Base-by-base conservation (phyloP, 2,329 filamentous ascomycete genomes). In the Penicillium sp. region DNA sequence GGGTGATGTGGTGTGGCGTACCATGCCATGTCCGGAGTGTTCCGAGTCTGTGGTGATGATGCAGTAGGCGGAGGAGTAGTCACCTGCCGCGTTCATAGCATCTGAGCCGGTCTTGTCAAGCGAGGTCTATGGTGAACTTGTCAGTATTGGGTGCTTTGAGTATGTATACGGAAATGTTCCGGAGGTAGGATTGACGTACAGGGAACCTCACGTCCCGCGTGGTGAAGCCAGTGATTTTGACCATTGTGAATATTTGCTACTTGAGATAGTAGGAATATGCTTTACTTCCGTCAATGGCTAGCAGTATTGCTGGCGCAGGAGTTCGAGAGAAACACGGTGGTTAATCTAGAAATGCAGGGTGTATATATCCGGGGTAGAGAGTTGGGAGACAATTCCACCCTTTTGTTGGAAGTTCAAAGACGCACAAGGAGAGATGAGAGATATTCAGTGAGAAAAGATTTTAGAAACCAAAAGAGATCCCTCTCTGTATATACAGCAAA, bases 41-140 rank as follows among this genome's bases (percentile, higher is more conserved):
- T 68, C 58, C 0, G 88, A 87, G 71, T 95, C 88, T 0, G 92
- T 96, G 70, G 90, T 79, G 47, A 97, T 79, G 67, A 96, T 93
- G 74, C 91, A 96, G 80, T 96, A 97, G n/a, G 92, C 92, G 13
- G 92, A 83, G 1, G 91, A 96, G 78, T 96, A 96, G 76, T 96
- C 91, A 59, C 91, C 89, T 2, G 92, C 91, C 3, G 90, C 89
- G 71, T 97, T 96, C 92, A 96, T 97, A 69, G 91, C 92, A 83
- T 97, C 92, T 9, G 90, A 95, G 68, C 92, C 92, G n/a, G 91
- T 96, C 79, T 93, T 94, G 77, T 96, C 91, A 59, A 97, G 85
- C 39, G 92, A 96, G n/a, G 92, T 97, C 74, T 84, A 59, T 24
- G 32, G 38, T 24, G 16, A 7, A n/a, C 50, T 47, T 49, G 49